A percentile compares a stretch with the other conserved stretches of the same genome.
Conservation (phyloP, 208 protist species). For the Phytomonas sp. region DNA sequence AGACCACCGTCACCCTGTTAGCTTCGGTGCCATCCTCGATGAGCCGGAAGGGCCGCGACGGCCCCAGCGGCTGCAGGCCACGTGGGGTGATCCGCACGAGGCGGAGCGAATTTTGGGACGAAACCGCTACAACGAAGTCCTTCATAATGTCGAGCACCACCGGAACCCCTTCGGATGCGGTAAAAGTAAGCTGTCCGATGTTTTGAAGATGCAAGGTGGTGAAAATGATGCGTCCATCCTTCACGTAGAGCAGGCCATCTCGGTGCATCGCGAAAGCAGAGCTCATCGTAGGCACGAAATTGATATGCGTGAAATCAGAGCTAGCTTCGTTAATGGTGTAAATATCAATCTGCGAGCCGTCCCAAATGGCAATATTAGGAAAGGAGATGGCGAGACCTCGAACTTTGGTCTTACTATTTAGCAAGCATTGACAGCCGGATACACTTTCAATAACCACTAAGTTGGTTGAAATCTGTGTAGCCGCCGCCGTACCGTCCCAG, state of each 20-base stretch:
- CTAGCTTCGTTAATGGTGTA: constrained; percentile 84
- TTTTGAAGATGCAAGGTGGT: constrained; percentile 65
- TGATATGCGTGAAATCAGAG: constrained; percentile 55
- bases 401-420: constrained; percentile 64
- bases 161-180: constrained; percentile 76
- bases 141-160: constrained; percentile 81
- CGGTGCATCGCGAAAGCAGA: constrained; percentile 76
- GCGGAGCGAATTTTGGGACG: constrained; percentile 72
- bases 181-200: constrained; percentile 79
- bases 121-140: constrained; percentile 81
- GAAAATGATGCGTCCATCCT: constrained; percentile 68
- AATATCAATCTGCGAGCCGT: constrained; percentile 76
- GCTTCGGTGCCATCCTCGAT: constrained; percentile 1
- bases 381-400: constrained; percentile 75
- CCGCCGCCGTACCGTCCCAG: constrained; percentile 77
- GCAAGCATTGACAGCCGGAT: constrained; percentile 75
- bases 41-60: constrained; percentile 53
- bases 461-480: constrained; percentile 79
- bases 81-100: constrained; percentile 58
- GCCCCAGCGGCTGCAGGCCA: constrained; percentile 61
- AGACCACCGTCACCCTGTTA: constrained; percentile 31
- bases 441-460: constrained; percentile 83
- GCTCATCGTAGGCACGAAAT: constrained; percentile 62
- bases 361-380: constrained; percentile 85
- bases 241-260: constrained; percentile 83